Evolutionary conservation across 2,329 filamentous ascomycete species (phyloP).

Genomic region (Botrytis byssoidea): DNA sequence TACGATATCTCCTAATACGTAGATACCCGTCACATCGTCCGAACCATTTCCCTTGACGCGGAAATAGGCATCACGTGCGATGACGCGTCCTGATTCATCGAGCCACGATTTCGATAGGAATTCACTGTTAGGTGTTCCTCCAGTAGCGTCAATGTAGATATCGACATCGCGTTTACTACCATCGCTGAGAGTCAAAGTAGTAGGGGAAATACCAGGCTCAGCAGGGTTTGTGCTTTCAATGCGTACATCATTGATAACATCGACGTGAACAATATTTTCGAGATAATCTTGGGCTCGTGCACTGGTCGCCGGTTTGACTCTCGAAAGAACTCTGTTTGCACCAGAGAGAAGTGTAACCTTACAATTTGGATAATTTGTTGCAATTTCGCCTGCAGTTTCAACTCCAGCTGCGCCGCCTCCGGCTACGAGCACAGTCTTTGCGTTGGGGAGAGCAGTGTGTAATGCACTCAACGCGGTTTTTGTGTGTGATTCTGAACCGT

Average conservation of each 20-base stretch:
- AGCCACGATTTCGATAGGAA: constrained; percentile 50
- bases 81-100: constrained; percentile 47
- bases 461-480: constrained; percentile 43
- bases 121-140: constrained; percentile 43
- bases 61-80: constrained; percentile 46
- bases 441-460: constrained; percentile 42
- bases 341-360: constrained; percentile 47
- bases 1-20: constrained; percentile 48
- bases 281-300: constrained; percentile 45
- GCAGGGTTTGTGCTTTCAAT: constrained; percentile 41
- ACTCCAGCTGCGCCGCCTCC: constrained; percentile 48
- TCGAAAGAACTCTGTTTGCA: constrained; percentile 43
- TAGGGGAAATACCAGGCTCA: constrained; percentile 34
- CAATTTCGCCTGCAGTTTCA: constrained; percentile 51
- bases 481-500: constrained; percentile 39
- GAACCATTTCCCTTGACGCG: constrained; percentile 44
- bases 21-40: constrained; percentile 40
- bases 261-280: constrained; percentile 46
- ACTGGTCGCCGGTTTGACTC: constrained; percentile 43
- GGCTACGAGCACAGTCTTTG: constrained; percentile 46
- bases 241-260: constrained; percentile 44
- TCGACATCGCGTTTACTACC: constrained; percentile 45
- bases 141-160: constrained; percentile 49
- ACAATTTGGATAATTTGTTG: constrained; percentile 40
- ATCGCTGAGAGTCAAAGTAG: constrained; percentile 43